These are phyloP conservation scores for Shiraia sp. DNA, from an alignment of 2,329 filamentous ascomycete species.

Conservation along the genomic window DNA sequence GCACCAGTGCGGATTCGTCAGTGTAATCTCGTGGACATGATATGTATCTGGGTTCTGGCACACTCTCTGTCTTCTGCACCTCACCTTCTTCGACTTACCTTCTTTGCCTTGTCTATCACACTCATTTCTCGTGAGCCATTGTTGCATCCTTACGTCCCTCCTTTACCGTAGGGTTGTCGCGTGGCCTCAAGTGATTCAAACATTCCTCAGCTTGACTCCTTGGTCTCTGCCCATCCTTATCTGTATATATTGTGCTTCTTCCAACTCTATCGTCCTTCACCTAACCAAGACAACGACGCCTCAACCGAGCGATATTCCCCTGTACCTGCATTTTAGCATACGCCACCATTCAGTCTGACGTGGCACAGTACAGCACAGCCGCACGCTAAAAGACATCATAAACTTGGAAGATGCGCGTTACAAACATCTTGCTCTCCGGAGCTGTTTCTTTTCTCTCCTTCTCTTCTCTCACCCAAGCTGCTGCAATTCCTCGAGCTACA, in stretches of 20 bases:
- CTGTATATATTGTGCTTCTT: constrained; percentile 4
- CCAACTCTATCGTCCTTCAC: not conserved
- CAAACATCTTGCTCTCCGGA: constrained; percentile 28
- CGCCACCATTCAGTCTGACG: constrained; percentile 20
- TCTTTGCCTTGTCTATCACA: constrained; percentile 27
- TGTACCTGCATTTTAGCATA: constrained; percentile 21
- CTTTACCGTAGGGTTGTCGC: constrained; percentile 8
- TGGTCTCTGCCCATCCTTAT: not conserved
- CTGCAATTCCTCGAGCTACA: constrained; percentile 24
- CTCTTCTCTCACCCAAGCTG: constrained; percentile 18
- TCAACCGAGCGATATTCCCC: constrained; percentile 11
- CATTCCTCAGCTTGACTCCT: not conserved
- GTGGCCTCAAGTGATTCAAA: constrained; percentile 9
- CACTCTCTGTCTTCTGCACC: constrained; percentile 9
- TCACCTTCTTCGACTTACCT: constrained; percentile 15
- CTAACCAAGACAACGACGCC: not conserved
- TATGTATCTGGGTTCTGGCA: constrained; percentile 12
- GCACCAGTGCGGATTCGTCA: constrained; percentile 1
- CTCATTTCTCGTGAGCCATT: constrained; percentile 21
- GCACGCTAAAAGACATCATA: constrained; percentile 22
- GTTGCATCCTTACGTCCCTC: constrained; percentile 28
- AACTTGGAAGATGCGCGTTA: constrained; percentile 15
- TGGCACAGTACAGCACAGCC: constrained; percentile 22
- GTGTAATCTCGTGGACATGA: constrained; percentile 15
- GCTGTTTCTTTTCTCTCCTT: constrained; percentile 26